Evolutionary conservation across 2,329 filamentous ascomycete genomes (phyloP), one percentile per base, ranked within the genome.

Genomic region (Colletotrichum navitas): DNA sequence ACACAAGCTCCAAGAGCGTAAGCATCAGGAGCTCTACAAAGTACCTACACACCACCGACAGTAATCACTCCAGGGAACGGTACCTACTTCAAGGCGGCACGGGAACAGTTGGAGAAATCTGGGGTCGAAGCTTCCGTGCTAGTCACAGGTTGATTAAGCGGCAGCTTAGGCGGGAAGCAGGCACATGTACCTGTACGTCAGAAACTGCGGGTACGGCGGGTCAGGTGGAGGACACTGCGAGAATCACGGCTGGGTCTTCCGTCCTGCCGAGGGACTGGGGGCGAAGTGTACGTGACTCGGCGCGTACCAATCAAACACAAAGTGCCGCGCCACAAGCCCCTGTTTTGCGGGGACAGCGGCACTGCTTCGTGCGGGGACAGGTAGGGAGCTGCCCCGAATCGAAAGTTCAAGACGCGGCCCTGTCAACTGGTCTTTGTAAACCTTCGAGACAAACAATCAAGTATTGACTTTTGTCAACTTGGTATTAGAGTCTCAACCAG

Each of bases 91-190:
- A 45, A 43, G 39, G 29, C 24, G 58, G 52, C 58, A 68, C 51
- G 64, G 58, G 56, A 61, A 67, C 63, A 67, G 39, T 70, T 66
- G 49, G 67, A 61, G 64, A 71, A 71, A 68, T 68, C 68, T 68
- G 58, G 68, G 58, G 68, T 71, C 58, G 58, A 52, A 68, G 58
- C 51, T 63, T 32, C 47, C 39, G 51, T 58, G 24, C 24, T 24
- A 24, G 68, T 71, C 56, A 52, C 68, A 61, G 55, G 14, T 41
- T 41, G 16, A 62, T 66, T 49, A 55, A 66, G 32, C 39, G 51
- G 34, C 43, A 29, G 36, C 47, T 12, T 18, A 63, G 49, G 62
- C 45, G 47, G n/a, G 5, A 49, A 32, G 39, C 39, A 54, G 32
- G 60, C 29, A 45, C 24, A 52, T 64, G 59, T 58, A 45, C 24